A percentile compares a stretch with the other conserved stretches of the same genome.
These are phyloP conservation scores for Fusarium solani-melongenae DNA, from an alignment of 2,329 filamentous ascomycete species.

Conservation along the genomic window DNA sequence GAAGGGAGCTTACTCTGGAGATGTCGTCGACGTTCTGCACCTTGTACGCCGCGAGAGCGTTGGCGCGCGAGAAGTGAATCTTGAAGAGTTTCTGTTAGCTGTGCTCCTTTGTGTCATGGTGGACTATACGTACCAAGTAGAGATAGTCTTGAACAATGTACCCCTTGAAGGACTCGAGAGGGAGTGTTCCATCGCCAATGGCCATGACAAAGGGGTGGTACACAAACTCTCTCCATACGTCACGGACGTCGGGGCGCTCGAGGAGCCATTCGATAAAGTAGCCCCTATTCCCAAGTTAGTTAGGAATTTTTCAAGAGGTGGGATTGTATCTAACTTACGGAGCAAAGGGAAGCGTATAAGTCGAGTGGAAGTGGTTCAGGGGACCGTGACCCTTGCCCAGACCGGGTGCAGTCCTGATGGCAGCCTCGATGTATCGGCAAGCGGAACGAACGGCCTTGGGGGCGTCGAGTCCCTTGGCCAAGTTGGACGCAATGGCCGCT, in stretches of 20 bases:
- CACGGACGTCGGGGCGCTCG: constrained; percentile 77
- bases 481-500: constrained; percentile 81
- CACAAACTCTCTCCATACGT: constrained; percentile 79
- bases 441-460: constrained; percentile 72
- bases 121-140: constrained; percentile 71
- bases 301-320: not conserved
- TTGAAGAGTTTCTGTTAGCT: constrained; percentile 46
- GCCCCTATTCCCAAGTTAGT: constrained; percentile 60
- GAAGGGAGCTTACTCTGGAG: constrained; percentile 63
- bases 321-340: constrained; percentile 56
- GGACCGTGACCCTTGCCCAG: constrained; percentile 77
- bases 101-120: not conserved
- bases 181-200: constrained; percentile 80
- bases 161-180: constrained; percentile 81
- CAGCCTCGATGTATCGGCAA: constrained; percentile 77
- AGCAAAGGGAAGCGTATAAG: constrained; percentile 73
- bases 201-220: constrained; percentile 85
- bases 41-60: constrained; percentile 88
- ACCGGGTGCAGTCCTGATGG: constrained; percentile 72
- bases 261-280: constrained; percentile 88
- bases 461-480: constrained; percentile 69
- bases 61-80: constrained; percentile 89
- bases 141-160: constrained; percentile 95
- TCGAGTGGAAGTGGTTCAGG: constrained; percentile 82
- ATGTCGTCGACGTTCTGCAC: constrained; percentile 79